Base-by-base conservation (phyloP, 176 grass and related monocot genomes). In the Triticum timopheevii region DNA sequence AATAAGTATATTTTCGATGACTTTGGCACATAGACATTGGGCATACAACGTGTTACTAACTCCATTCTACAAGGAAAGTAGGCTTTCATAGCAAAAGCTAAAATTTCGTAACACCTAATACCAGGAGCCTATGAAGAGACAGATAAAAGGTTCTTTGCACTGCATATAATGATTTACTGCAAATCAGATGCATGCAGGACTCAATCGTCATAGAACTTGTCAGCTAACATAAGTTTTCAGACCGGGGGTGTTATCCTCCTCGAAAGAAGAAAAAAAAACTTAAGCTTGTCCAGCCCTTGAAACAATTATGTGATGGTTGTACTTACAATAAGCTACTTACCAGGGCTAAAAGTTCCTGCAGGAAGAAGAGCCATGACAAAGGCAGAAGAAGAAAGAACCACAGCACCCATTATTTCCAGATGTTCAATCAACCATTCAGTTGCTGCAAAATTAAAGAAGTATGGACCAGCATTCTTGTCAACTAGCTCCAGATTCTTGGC, bases 381-480 rank as follows among this genome's bases (percentile, higher is more conserved):
- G 16, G 94, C 97, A 39, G 92, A 96, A 10, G 79, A 94, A 49
- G 94, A 90, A 90, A 98, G 85, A 85, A 94, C 72, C 16, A 72
- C 87, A 73, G 97, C 92, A 78, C 77, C 90, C 92, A 98, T 90
- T 59, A 8, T 94, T 87, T 98, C 97, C 63, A 98, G 52, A 17
- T 88, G 88, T 88, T 90, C 92, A 77, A 96, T 96, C 54, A 98
- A 77, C 97, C 97, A 96, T 83, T 98, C 97, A 75, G 83, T 94
- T 54, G 94, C 85, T 24, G 93, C 86, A 80, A 96, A 96, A 91
- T 94, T 96, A 78, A 91, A 90, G 58, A 98, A 89, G 76, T 84
- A 96, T 67, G 97, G 94, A 87, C 93, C 85, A 5, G 92, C 78
- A 93, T 98, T 98, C 87, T 86, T 90, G 88, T 98, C 97, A 65